Evolutionary conservation across 1,139 yeast species (phyloP).

Genomic region (Zhuliangozyma parablackwelliae): DNA sequence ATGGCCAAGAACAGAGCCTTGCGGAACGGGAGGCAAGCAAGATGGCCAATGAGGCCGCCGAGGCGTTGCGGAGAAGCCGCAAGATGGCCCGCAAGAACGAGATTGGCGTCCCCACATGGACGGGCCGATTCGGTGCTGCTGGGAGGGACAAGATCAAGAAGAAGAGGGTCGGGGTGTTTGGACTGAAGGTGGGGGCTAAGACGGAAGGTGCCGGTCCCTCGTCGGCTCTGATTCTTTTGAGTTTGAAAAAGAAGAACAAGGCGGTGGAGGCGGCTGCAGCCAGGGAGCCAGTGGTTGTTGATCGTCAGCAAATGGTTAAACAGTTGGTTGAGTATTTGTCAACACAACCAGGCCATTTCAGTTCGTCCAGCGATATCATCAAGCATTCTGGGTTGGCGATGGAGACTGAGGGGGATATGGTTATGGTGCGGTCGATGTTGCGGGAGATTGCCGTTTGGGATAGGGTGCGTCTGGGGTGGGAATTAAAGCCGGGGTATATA

Average conservation of each 20-base stretch:
- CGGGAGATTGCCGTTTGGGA: slow-evolving; percentile 72
- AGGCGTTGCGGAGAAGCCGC: slow-evolving; percentile 66
- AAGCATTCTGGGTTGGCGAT: slow-evolving; percentile 43
- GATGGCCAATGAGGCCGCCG: slow-evolving; percentile 75
- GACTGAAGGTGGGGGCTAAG: slow-evolving; percentile 18
- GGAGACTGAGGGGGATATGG: slow-evolving; percentile 52
- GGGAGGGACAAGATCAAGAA: no score
- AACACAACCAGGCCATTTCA: slow-evolving; percentile 34
- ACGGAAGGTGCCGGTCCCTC: slow-evolving; percentile 8
- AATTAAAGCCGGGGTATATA: slow-evolving; percentile 49
- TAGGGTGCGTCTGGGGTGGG: slow-evolving; percentile 55
- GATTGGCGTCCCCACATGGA: slow-evolving; percentile 92
- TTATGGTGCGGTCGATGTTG: slow-evolving; percentile 63
- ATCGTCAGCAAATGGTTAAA: slow-evolving; percentile 18
- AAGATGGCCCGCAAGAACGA: slow-evolving; percentile 56
- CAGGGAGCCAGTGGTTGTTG: slow-evolving; percentile 5
- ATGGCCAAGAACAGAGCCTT: slow-evolving; percentile 42
- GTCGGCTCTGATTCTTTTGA: slow-evolving; percentile 29
- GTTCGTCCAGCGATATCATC: slow-evolving; percentile 58
- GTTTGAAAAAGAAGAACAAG: slow-evolving; percentile 14
- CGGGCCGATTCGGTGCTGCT: slow-evolving; percentile 72
- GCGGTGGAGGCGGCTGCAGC: no score
- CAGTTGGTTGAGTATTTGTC: slow-evolving; percentile 33
- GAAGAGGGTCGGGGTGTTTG: slow-evolving; percentile 12
- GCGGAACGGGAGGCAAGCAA: slow-evolving; percentile 73